Base-by-base conservation (phyloP, 345 rosid species). In the Reutealis trisperma region DNA sequence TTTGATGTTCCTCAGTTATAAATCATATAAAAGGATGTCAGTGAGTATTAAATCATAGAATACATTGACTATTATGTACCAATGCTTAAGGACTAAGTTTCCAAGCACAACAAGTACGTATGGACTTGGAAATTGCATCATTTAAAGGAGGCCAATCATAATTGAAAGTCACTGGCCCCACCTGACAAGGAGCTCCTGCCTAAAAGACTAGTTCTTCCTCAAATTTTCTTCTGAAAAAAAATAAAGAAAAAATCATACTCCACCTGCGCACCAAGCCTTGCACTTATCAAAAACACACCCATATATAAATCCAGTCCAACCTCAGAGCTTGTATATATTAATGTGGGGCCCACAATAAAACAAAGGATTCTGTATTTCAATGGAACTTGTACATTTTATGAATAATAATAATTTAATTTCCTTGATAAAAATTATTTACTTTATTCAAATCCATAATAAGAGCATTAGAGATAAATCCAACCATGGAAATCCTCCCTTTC, bases 111-210 rank as follows among this genome's bases (percentile, higher is more conserved):
- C 63, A 78, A 22, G 25, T 4, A 45, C 19, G 12, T 6, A 52
- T 62, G 44, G 55, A 45, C 45, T 45, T 49, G 45, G 25, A 34
- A 19, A n/a, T 47, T 15, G 25, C 63, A 51, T 22, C 54, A 72
- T 37, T 60, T 42, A 9, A 78, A 8, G 37, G 65, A 13, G 58
- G 47, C 2, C 30, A 78, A 65, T 57, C 41, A 64, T 64, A 71
- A 42, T 25, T 57, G 37, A 42, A 54, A 64, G 24, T 14, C 71
- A 57, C 9, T 4, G 66, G 66, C 58, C 80, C 76, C 80, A 71
- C 80, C 27, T 63, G 59, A 54, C 54, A 63, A 66, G 44, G 24
- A 57, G 66, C 32, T 63, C 61, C 52, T 52, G 61, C 63, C 63
- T 14, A 49, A 27, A 45, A 55, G 14, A n/a, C 34, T 32, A 78